Percentiles rank a stretch among this genome's conserved stretches.
Evolutionary conservation across 2,329 filamentous ascomycete genomes (phyloP).

Genomic region (Laburnicola sp.): DNA sequence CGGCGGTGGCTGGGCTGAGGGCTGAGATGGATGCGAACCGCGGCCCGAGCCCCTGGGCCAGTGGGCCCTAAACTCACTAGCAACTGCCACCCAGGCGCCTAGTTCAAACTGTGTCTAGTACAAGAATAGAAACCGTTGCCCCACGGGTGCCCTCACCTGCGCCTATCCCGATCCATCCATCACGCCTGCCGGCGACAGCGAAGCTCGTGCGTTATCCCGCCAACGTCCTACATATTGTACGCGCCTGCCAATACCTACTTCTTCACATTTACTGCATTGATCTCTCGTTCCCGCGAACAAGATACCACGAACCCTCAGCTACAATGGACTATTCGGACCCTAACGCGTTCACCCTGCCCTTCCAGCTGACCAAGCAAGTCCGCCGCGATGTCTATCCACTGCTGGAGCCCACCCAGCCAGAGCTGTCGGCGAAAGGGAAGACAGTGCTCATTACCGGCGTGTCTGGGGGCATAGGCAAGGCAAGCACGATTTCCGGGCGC

Average conservation of each 20-base stretch:
- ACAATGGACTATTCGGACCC: conserved; percentile 14
- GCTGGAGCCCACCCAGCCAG: conserved; percentile 9
- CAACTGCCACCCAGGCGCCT: not conserved
- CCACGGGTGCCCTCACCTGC: too few relatives aligned
- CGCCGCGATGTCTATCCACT: conserved; percentile 22
- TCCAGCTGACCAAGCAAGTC: conserved; percentile 22
- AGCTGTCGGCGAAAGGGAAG: conserved; percentile 15
- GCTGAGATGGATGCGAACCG: not conserved
- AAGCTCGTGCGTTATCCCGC: not conserved
- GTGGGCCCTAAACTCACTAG: too few relatives aligned
- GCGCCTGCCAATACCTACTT: not conserved
- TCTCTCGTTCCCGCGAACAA: not conserved
- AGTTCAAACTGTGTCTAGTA: not conserved
- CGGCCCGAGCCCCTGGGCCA: not conserved
- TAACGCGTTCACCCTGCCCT: conserved; percentile 19
- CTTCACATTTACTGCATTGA: not conserved
- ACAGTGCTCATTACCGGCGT: conserved; percentile 26
- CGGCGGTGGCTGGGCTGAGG: not conserved
- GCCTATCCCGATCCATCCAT: not conserved
- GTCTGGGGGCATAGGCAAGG: conserved; percentile 23
- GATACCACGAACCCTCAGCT: not conserved
- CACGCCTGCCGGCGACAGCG: not conserved
- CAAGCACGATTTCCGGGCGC: conserved; percentile 4
- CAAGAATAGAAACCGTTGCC: not conserved
- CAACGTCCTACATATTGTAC: not conserved